These are phyloP conservation scores for Gynandropsis gynandra DNA, from an alignment of 345 rosid genomes.

Conservation along the genomic window DNA sequence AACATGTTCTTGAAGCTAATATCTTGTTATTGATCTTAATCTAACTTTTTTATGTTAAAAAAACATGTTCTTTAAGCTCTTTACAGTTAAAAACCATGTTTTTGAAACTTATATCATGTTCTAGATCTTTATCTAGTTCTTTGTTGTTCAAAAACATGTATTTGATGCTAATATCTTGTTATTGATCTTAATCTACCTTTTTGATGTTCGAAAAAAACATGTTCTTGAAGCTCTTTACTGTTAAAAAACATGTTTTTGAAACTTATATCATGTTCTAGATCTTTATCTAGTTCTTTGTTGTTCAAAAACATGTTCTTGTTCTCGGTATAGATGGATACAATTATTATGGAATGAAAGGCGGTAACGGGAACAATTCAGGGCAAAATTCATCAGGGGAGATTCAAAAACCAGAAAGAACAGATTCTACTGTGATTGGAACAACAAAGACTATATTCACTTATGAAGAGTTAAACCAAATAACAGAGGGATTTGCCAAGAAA, in stretches of 20 bases:
- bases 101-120: background rate
- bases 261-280: background rate
- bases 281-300: background rate
- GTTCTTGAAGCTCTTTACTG: background rate
- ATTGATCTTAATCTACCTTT: background rate
- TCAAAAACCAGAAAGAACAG: constrained; percentile 26
- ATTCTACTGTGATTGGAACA: constrained; percentile 32
- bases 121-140: background rate
- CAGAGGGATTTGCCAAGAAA: constrained; percentile 24
- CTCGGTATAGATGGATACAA: constrained; percentile 30
- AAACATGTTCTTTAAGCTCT: background rate
- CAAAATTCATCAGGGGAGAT: constrained; percentile 31
- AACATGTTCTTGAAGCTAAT: background rate
- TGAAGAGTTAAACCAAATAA: constrained; percentile 50
- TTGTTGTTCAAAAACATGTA: background rate
- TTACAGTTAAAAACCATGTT: too few species aligned
- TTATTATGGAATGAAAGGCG: constrained; percentile 27
- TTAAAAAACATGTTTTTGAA: too few species aligned
- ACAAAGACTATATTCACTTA: constrained; percentile 39
- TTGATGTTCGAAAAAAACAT: background rate
- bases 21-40: background rate
- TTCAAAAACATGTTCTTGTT: background rate
- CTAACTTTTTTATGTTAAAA: background rate
- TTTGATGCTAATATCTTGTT: background rate
- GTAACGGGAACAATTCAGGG: constrained; percentile 26